These are phyloP conservation scores for Penicillium sp. DNA, from an alignment of 2,329 filamentous ascomycete genomes.

Conservation along the genomic window DNA sequence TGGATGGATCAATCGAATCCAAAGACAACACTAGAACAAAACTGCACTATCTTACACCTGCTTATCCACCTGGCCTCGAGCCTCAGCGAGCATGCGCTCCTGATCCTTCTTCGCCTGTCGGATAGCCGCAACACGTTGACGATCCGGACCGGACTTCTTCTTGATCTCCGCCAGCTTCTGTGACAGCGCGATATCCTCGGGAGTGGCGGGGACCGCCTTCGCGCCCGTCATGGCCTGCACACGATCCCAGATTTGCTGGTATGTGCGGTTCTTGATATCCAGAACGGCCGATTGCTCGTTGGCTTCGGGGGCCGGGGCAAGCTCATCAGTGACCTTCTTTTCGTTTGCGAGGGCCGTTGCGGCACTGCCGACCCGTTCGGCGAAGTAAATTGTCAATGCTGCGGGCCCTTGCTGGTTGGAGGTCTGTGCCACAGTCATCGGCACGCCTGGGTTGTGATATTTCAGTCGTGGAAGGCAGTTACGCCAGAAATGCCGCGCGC, in stretches of 20 bases:
- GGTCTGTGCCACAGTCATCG: constrained; percentile 77
- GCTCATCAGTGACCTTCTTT: constrained; percentile 29
- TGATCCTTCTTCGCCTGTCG: constrained; percentile 47
- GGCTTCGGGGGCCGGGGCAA: constrained; percentile 33
- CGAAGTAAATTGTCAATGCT: constrained; percentile 44
- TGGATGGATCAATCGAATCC: constrained; percentile 9
- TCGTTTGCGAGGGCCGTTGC: constrained; percentile 24
- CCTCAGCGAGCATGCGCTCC: constrained; percentile 45
- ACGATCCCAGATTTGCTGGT: constrained; percentile 44
- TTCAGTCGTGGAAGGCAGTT: constrained; percentile 81
- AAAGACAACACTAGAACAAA: constrained; percentile 9
- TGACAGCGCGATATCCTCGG: constrained; percentile 38
- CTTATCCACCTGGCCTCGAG: constrained; percentile 45
- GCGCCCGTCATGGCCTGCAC: constrained; percentile 44
- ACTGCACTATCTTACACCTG: constrained; percentile 25
- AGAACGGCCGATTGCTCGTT: constrained; percentile 36
- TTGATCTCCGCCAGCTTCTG: constrained; percentile 37
- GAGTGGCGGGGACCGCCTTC: constrained; percentile 32
- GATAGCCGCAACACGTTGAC: constrained; percentile 38
- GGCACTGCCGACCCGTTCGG: constrained; percentile 31
- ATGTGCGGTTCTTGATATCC: constrained; percentile 40
- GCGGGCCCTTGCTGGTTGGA: constrained; percentile 48
- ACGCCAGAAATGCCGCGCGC: constrained; percentile 80
- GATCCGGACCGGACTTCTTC: constrained; percentile 39
- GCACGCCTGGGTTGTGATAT: constrained; percentile 84